Evolutionary conservation across 2,329 filamentous ascomycete species (phyloP).

Genomic region (Venturia aucupariae): DNA sequence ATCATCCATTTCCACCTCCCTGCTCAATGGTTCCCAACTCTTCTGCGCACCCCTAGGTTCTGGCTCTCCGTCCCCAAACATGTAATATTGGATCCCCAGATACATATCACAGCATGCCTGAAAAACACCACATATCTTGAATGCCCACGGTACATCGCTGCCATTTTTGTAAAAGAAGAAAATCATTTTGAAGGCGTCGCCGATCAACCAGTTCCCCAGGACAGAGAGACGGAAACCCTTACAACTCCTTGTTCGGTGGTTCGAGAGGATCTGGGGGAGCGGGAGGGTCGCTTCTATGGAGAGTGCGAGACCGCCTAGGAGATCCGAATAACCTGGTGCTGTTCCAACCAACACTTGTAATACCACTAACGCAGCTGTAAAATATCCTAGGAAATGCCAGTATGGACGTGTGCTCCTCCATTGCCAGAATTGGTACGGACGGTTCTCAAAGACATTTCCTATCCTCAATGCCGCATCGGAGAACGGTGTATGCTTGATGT

Average conservation of each 20-base stretch:
- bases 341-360: constrained; percentile 60
- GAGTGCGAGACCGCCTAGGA: constrained; percentile 67
- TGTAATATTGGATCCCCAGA: constrained; percentile 63
- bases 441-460: constrained; percentile 21
- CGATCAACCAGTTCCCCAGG: constrained; percentile 66
- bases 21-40: neutral
- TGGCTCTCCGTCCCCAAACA: constrained; percentile 51
- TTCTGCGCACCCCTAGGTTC: constrained; percentile 1
- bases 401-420: constrained; percentile 69
- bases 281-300: constrained; percentile 74
- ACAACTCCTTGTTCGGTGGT: constrained; percentile 59
- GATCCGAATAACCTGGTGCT: constrained; percentile 48
- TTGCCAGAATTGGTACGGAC: constrained; percentile 76
- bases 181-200: constrained; percentile 74
- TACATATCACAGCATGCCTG: constrained; percentile 69
- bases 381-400: constrained; percentile 67
- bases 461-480: constrained; percentile 22
- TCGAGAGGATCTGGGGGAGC: constrained; percentile 67
- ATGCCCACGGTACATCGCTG: constrained; percentile 58
- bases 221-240: constrained; percentile 71
- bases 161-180: constrained; percentile 63
- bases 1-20: neutral
- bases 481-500: constrained; percentile 47
- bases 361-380: constrained; percentile 51
- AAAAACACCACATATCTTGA: constrained; percentile 75